Base-by-base conservation (phyloP, 176 grass and related monocot species). In the Stipa capillata region DNA sequence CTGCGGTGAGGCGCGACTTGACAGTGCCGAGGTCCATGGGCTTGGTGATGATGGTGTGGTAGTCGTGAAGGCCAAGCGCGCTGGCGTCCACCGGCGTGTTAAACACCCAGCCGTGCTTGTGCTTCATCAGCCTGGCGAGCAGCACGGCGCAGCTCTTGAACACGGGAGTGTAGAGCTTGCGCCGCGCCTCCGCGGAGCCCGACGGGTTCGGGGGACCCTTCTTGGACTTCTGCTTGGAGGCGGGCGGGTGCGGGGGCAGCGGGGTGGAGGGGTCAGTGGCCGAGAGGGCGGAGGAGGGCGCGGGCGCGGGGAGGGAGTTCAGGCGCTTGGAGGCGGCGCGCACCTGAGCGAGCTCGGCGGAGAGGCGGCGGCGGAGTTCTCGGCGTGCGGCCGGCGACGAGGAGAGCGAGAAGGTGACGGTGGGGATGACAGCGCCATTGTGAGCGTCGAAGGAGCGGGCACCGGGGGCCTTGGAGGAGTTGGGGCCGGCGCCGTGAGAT, bases 1-100 rank as follows among this genome's bases (percentile, higher is more conserved):
- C 85, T 5, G 87, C 90, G 0, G 42, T 61, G 17, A 97, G 82
- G 32, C 88, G 83, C 29, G 55, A 84, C 67, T 86, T 89, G 53
- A 94, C 89, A 0, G 94, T 97, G 76, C 94, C 91, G 10, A 97
- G 89, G 85, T 94, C 91, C 94, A 97, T 97, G 40, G 94, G 89
- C 61, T 86, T 81, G 66, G 73, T 72, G 77, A 97, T 94, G 69
- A 97, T 78, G 42, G 87, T 79, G 77, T 94, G 90, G 71, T 97
- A 97, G 56, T 97, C 94, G 53, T 86, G 89, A 32, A 97, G 74
- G 32, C 94, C 87, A 4, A 97, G 91, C 36, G 65, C 87, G 18
- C 80, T 86, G 39, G 87, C 94, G 67, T 97, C 94, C 28, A 97
- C 94, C 2, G 94, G 91, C 42, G 56, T 84, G 85, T 97, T 92